Base-by-base conservation (phyloP, 176 grass and related monocot species). In the Canna indica region DNA sequence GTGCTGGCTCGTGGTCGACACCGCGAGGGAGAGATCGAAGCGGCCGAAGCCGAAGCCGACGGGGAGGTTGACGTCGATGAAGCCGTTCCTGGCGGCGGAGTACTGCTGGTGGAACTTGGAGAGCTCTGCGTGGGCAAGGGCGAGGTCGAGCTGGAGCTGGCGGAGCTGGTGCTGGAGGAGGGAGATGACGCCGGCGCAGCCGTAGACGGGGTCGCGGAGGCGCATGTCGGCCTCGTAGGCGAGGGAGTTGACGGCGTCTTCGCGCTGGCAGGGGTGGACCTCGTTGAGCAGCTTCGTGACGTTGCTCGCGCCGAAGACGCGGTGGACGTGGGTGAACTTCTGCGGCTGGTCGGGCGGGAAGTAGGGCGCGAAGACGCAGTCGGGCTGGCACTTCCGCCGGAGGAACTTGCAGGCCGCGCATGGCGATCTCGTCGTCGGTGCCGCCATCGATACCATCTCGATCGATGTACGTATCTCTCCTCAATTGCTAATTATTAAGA, bases 371-470 rank as follows among this genome's bases (percentile, higher is more conserved):
- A 99, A 99, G 62, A 99, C 95, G 79, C 95, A 99, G 77, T 99
- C 90, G 0, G 95, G 95, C 54, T 99, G 95, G 80, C 95, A 99
- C 78, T 94, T 99, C 71, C 95, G 95, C 0, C 95, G 85, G 14
- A 99, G 87, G 67, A 99, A 99, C 82, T 99, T 99, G 90, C 90
- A 99, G 6, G 95, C 95, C 14, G 95, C 95, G 80, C 95, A 99
- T 33, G 95, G 95, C 2, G 95, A 99, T 0, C 89, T 88, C 15
- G 94, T 85, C 56, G 85, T 75, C 77, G 62, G 76, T 3, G 81
- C 73, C 0, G 85, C 86, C 36, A 79, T 41, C 38, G 92, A 29
- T 0, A 32, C 59, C 59, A 33, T 33, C 30, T 50, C 20, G 50
- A 54, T 54, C 50, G n/a, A n/a, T n/a, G n/a, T n/a, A n/a, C n/a